These are phyloP conservation scores for Capsella rubella DNA, from an alignment of 441 rosid species.

Conservation along the genomic window DNA sequence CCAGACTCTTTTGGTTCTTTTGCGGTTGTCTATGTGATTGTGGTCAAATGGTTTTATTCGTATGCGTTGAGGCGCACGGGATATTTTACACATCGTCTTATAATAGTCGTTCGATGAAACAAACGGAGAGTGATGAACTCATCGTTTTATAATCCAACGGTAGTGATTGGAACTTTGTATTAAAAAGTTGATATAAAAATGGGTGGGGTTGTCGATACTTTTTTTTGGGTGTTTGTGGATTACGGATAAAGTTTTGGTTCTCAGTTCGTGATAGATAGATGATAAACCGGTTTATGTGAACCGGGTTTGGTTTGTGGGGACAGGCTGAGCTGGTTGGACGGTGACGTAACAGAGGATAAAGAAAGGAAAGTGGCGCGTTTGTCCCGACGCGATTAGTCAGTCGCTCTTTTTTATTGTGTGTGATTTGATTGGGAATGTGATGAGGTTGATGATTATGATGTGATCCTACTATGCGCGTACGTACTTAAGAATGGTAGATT, in stretches of 20 bases:
- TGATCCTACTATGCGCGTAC: neutral
- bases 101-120: slow-evolving; percentile 43
- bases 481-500: too few relatives aligned
- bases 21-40: slow-evolving; percentile 39
- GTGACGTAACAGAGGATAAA: slow-evolving; percentile 20
- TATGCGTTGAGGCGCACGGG: slow-evolving; percentile 18
- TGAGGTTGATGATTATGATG: neutral
- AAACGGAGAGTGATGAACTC: slow-evolving; percentile 27
- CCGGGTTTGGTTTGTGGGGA: slow-evolving; percentile 42
- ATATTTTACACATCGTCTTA: slow-evolving; percentile 14
- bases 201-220: slow-evolving; percentile 30
- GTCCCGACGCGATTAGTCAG: slow-evolving; percentile 7
- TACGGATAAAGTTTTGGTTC: slow-evolving; percentile 36
- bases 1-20: slow-evolving; percentile 4
- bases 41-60: slow-evolving; percentile 29
- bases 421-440: neutral
- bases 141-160: slow-evolving; percentile 43
- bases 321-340: slow-evolving; percentile 35
- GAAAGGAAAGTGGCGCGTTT: slow-evolving; percentile 11
- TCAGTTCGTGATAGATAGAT: slow-evolving; percentile 1
- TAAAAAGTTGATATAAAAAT: slow-evolving; percentile 20
- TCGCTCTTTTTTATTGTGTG: neutral
- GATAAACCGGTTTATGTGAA: slow-evolving; percentile 10
- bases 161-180: slow-evolving; percentile 14
- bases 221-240: slow-evolving; percentile 31